Evolutionary conservation across 148 eudicot genomes (phyloP).

Genomic region (Linanthus parryae): DNA sequence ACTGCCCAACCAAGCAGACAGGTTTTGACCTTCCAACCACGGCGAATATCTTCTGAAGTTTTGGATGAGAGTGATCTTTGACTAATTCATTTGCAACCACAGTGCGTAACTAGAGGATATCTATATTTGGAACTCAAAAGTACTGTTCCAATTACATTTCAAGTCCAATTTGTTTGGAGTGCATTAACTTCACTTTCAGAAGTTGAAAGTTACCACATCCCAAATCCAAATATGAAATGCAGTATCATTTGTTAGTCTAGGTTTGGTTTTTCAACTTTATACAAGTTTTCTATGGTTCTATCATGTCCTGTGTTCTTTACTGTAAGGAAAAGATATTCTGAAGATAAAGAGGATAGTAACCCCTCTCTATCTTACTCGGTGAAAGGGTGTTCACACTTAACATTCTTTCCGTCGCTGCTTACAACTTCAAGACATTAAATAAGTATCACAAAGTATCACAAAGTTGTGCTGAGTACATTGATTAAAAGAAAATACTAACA

Average conservation of each 20-base stretch:
- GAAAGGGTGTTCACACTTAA: conserved; percentile 62
- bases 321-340: neutral
- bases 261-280: too few relatives aligned
- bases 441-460: too few relatives aligned
- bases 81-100: conserved; percentile 89
- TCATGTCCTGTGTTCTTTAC: neutral
- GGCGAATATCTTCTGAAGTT: conserved; percentile 81
- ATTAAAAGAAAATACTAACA: conserved; percentile 37
- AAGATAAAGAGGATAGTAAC: too few relatives aligned
- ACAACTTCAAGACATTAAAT: conserved; percentile 35
- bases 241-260: too few relatives aligned
- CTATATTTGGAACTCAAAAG: too few relatives aligned
- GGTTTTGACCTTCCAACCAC: conserved; percentile 68
- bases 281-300: neutral
- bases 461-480: too few relatives aligned
- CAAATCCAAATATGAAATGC: neutral
- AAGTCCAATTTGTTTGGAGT: too few relatives aligned
- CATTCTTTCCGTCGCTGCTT: conserved; percentile 66
- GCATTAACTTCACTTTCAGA: too few relatives aligned
- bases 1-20: neutral
- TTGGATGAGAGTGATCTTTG: conserved; percentile 92
- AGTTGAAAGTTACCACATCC: too few relatives aligned
- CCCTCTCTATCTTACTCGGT: conserved; percentile 82
- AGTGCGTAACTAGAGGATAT: conserved; percentile 72
- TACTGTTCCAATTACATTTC: too few relatives aligned